phyloP scores from a whole-genome alignment of 306 rosid species.

The Rosa multiflora region DNA sequence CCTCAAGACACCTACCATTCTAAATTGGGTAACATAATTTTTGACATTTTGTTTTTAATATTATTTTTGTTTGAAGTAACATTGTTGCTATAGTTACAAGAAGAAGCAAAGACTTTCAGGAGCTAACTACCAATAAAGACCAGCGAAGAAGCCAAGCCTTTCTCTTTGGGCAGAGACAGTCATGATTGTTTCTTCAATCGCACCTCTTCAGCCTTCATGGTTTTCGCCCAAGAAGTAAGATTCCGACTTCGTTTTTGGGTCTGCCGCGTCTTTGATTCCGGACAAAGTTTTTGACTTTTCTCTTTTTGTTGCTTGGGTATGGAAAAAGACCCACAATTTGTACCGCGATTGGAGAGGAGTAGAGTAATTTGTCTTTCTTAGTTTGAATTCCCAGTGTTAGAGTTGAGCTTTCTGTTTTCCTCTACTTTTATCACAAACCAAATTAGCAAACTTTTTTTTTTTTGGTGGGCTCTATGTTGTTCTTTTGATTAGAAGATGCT shows the following conservation, averaged over 20 bases:
- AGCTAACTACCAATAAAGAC: background rate
- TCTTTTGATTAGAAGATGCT: background rate
- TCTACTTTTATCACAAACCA: background rate
- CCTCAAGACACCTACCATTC: too few relatives aligned
- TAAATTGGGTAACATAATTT: too few relatives aligned
- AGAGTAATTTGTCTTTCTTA: background rate
- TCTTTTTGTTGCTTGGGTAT: constrained; percentile 11
- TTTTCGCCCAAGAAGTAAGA: constrained; percentile 74
- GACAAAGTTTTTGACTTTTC: constrained; percentile 11
- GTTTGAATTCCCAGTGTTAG: background rate
- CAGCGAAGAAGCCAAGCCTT: constrained; percentile 14
- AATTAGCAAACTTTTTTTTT: background rate
- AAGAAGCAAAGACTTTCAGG: constrained; percentile 9
- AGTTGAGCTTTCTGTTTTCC: background rate
- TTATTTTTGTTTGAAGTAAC: too few relatives aligned
- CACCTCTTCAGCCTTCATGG: constrained; percentile 52
- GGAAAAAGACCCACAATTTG: constrained; percentile 1
- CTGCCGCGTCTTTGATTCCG: background rate
- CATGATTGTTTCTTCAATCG: constrained; percentile 33
- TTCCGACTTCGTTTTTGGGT: background rate
- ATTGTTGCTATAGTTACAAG: background rate
- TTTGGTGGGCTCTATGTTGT: background rate
- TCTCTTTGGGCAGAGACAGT: constrained; percentile 20
- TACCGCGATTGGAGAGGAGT: background rate
- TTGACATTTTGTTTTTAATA: too few relatives aligned